Evolutionary conservation across 495 filamentous ascomycete species (phyloP), one percentile per base, ranked within the genome.

Genomic region (Lepraria neglecta): DNA sequence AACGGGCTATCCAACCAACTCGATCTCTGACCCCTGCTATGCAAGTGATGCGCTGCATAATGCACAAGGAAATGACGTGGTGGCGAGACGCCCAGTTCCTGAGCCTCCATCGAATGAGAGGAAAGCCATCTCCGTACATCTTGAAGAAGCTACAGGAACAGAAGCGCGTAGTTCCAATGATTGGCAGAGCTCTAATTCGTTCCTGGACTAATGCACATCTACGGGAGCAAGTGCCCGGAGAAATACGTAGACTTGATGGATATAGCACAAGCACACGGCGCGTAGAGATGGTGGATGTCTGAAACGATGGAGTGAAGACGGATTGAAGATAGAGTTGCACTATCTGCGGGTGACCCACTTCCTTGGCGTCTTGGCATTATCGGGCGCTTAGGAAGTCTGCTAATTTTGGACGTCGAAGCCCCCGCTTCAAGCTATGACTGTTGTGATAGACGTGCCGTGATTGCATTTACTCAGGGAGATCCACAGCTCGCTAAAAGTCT

Each of bases 121-220:
- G 11, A 2, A 5, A 57, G 54, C 38, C 15, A 17, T 42, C 42
- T 57, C 44, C 14, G 21, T 9, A 58, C 3, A 19, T 21, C 28
- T 28, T 24, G 35, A 9, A 19, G 21, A 19, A 43, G 46, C 30
- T 53, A 48, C 47, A 30, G 24, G 47, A 14, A 28, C 15, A 31
- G 9, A 54, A 54, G 64, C 64, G 64, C 56, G 56, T 56, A 66
- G 52, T 61, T 11, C 24, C 47, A 58, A 46, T 54, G 56, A 61
- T 66, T 48, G 64, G 61, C 57, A 28, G 17, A 51, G 5, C 44
- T 56, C 44, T 9, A 47, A 43, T 21, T 17, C 30, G 57, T 45
- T 48, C 61, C 56, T 56, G 57, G 52, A 21, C 52, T 56, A 48
- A 46, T 15, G 21, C 28, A 48, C 31, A 48, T 48, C 28, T 35